Base-by-base conservation (phyloP, 2,329 filamentous ascomycete genomes). In the Fusarium oligoseptatum region DNA sequence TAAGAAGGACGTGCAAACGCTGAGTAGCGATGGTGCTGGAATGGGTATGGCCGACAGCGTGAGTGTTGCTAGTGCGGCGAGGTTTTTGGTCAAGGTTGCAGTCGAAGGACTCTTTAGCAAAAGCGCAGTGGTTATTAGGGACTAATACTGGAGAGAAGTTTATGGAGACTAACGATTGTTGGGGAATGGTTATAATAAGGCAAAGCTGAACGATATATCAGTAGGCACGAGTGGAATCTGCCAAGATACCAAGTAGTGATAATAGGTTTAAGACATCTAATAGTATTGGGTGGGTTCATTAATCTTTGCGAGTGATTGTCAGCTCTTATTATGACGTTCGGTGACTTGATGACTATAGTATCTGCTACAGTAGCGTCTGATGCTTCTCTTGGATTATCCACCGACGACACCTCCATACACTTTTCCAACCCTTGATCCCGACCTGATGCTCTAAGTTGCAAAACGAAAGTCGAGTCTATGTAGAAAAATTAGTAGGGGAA, bases 51-150 rank as follows among this genome's bases (percentile, higher is more conserved):
- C 71, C 37, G 81, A 83, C 58, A 79, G 76, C 52, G 73, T 79
- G 12, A 79, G 43, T 63, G 74, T 81, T 60, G 10, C 70, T 32
- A 81, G 75, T 50, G 81, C 76, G 56, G 79, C 81, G 8, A 79
- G 65, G 3, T 83, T 83, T 65, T 52, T 84, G n/a, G 73, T 84
- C 66, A 82, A 82, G 67, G 74, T 78, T 67, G 79, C 81, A 2
- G 76, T 79, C 22, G 77, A 79, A n/a, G 69, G 68, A 8, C 64
- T 75, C 0, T 80, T 71, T 37, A 4, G 76, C 1, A 77, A 73
- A 60, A 24, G 58, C 1, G 72, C 74, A 9, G 73, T 79, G 6
- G 73, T 78, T 20, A 17, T 79, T 3, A 67, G 66, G 15, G 60
- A 76, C 48, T 75, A 17, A 67, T 29, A 2, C 15, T n/a, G 15